Evolutionary conservation across 106 monocot genomes (phyloP).

Genomic region (Xerophyta viscosa): DNA sequence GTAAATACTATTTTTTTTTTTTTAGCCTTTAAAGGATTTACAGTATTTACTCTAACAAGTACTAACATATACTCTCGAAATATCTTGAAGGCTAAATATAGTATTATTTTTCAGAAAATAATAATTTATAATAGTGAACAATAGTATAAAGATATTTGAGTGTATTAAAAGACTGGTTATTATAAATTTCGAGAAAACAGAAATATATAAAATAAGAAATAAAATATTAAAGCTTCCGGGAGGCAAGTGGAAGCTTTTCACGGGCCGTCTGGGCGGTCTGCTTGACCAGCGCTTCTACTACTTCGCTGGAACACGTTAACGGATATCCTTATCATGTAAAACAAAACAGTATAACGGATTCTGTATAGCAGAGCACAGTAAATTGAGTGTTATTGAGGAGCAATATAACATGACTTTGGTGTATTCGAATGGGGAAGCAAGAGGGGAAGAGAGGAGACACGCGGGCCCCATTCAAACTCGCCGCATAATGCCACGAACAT

Average conservation of each 20-base stretch:
- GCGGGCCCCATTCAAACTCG: neutral
- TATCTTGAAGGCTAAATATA: too few relatives aligned
- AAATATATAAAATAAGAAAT: conserved; percentile 2
- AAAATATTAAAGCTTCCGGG: conserved; percentile 1
- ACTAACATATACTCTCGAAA: too few relatives aligned
- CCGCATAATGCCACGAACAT: neutral
- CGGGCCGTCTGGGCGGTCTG: conserved; percentile 47
- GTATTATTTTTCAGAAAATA: too few relatives aligned
- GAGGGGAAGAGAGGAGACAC: conserved; percentile 24
- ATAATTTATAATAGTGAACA: neutral
- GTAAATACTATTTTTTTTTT: too few relatives aligned
- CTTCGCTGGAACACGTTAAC: neutral
- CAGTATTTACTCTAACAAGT: too few relatives aligned
- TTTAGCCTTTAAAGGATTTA: too few relatives aligned
- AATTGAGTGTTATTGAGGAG: neutral
- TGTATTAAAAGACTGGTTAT: too few relatives aligned
- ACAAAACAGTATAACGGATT: too few relatives aligned
- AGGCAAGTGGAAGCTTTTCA: conserved; percentile 44
- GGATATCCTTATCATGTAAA: too few relatives aligned
- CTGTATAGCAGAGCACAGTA: too few relatives aligned
- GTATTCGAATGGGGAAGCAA: conserved; percentile 33
- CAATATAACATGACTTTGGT: neutral
- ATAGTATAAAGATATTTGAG: too few relatives aligned
- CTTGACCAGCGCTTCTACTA: conserved; percentile 33
- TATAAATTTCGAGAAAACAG: neutral